Evolutionary conservation across 768 basidiomycete genomes (phyloP), one percentile per base, ranked within the genome.

Genomic region (Cantharellus cinnabarinus): DNA sequence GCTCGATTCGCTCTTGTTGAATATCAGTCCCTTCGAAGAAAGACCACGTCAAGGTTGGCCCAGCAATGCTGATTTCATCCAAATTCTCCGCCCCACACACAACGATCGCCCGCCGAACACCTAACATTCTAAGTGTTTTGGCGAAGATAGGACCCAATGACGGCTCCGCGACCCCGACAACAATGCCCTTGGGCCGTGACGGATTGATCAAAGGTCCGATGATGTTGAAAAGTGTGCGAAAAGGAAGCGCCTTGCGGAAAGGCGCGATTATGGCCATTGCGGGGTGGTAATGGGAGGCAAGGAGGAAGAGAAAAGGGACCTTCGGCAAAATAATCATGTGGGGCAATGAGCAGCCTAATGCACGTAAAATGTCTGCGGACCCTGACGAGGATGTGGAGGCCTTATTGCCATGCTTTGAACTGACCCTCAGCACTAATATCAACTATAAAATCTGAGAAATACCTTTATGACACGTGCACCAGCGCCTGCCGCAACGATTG

Each of bases 141-240:
- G 87, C 90, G 66, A 94, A 97, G 0, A 86, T 81, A 3, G 72
- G 68, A 0, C 93, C 94, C 34, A 99, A 78, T 65, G 81, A 80
- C 54, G 73, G 80, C 61, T 82, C 83, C 4, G 90, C 85, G 41
- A 99, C 84, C 50, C 94, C 94, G 42, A 98, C 75, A 3, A 98
- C 79, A 85, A 97, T 91, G 2, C 89, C 83, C 2, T 75, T 76
- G 2, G 95, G 94, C 4, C 74, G 72, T 0, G 88, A 83, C 2
- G 94, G 95, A 70, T 94, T 97, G 70, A 94, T 84, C 42, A 98
- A 77, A 0, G 94, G 95, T 0, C 95, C 93, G 40, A 97, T 76
- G 60, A 91, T 73, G 71, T 99, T 98, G 78, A 95, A 97, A 73
- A 99, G 82, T 4, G 94, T 97, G 52, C 91, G 83, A 74, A 94